Percentiles rank a stretch among this genome's conserved stretches.
Evolutionary conservation across 805 yeast genomes (phyloP).

Genomic region (Peterozyma toletana): DNA sequence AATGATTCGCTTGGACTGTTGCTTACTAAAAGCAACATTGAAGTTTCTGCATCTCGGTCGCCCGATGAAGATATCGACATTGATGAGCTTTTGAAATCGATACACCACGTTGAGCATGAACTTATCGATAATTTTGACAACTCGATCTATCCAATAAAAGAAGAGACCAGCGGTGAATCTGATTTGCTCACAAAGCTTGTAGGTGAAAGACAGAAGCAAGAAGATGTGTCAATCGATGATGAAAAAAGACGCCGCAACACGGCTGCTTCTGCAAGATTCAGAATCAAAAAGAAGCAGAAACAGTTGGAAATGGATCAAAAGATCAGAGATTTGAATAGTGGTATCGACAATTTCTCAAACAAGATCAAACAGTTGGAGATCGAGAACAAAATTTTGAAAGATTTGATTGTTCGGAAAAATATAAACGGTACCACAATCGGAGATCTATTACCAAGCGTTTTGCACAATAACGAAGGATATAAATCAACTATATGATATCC

Average conservation of each 20-base stretch:
- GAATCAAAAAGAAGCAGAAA: constrained; percentile 53
- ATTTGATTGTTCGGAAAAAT: constrained; percentile 43
- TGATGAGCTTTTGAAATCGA: constrained; percentile 2
- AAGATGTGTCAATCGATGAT: constrained; percentile 5
- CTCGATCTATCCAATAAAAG: not conserved
- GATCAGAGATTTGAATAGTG: constrained; percentile 33
- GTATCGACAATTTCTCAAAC: constrained; percentile 34
- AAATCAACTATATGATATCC: too few species aligned
- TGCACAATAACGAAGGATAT: too few species aligned
- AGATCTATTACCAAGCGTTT: too few species aligned
- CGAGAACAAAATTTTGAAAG: constrained; percentile 54
- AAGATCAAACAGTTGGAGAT: constrained; percentile 48
- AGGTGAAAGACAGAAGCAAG: not conserved
- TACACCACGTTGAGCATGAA: constrained; percentile 2
- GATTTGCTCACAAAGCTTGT: not conserved
- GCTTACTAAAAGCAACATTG: too few species aligned
- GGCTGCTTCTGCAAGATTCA: constrained; percentile 58
- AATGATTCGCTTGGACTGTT: too few species aligned
- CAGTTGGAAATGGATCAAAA: constrained; percentile 52
- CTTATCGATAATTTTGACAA: constrained; percentile 1
- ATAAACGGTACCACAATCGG: too few species aligned
- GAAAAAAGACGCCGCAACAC: constrained; percentile 56
- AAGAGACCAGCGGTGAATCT: not conserved
- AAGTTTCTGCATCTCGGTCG: too few species aligned
- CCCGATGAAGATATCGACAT: not conserved